Conservation (phyloP, 345 rosid genomes). For the Populus euphratica region DNA sequence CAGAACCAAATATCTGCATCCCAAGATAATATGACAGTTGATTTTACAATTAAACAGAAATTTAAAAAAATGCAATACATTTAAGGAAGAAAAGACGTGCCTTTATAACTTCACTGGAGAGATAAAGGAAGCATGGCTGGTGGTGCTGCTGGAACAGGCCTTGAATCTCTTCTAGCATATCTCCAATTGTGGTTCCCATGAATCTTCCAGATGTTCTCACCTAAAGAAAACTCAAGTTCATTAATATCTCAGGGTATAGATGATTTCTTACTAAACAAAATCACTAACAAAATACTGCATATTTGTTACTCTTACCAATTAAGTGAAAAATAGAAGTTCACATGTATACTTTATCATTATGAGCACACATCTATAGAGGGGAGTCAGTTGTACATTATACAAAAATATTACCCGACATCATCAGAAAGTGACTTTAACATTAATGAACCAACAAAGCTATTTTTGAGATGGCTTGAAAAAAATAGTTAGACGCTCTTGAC, state of each 20-base stretch:
- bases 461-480: not conserved
- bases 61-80: not conserved
- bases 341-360: not conserved
- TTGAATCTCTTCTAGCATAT: conserved; percentile 89
- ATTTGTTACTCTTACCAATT: not conserved
- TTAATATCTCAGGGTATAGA: not conserved
- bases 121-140: conserved; percentile 98
- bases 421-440: not conserved
- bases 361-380: not conserved
- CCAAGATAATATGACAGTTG: conserved; percentile 19
- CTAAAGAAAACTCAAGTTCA: conserved; percentile 37
- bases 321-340: not conserved
- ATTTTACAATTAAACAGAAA: not conserved
- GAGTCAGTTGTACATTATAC: not conserved
- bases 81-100: conserved; percentile 29
- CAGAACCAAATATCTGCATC: conserved; percentile 92
- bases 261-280: conserved; percentile 10
- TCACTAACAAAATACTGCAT: not conserved
- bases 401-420: not conserved
- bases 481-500: not conserved
- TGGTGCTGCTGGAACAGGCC: conserved; percentile 85
- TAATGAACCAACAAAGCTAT: not conserved
- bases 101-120: conserved; percentile 98
- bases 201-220: conserved; percentile 93
- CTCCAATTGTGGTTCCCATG: conserved; percentile 91